These are phyloP conservation scores for Bacterosira constricta DNA, from an alignment of 108 stramenopile genomes.

Conservation along the genomic window DNA sequence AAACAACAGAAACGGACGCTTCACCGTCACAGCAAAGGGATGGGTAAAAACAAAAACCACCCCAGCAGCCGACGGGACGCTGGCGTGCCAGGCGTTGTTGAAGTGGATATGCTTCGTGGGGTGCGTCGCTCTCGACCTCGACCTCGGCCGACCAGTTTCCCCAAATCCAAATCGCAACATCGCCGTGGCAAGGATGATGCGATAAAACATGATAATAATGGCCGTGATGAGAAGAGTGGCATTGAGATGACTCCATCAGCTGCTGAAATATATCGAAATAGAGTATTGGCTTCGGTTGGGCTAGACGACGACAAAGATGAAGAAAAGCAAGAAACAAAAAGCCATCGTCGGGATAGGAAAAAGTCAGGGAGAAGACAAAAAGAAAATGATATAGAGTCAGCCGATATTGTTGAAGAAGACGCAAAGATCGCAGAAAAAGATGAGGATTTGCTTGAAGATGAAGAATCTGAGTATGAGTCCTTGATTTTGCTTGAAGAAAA, in stretches of 20 bases:
- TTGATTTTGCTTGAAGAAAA: neutral
- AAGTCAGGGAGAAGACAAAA: neutral
- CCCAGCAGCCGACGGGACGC: neutral
- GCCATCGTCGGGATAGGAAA: neutral
- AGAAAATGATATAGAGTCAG: neutral
- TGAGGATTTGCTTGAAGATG: slow-evolving; percentile 3
- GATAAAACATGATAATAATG: too few species aligned
- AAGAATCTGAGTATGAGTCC: slow-evolving; percentile 6
- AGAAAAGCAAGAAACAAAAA: neutral
- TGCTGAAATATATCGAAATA: neutral
- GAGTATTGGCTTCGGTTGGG: slow-evolving; percentile 17
- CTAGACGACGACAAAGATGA: slow-evolving; percentile 8
- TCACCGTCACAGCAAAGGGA: too few species aligned
- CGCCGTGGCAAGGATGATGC: neutral
- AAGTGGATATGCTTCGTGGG: neutral
- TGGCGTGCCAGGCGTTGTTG: neutral
- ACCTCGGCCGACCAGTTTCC: neutral
- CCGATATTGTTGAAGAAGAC: neutral
- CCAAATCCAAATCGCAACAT: neutral
- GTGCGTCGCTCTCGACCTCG: neutral
- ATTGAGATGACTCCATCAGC: slow-evolving; percentile 3
- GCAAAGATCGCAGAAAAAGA: slow-evolving; percentile 7
- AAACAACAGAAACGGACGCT: too few species aligned
- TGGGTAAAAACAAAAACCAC: neutral
- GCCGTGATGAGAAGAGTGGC: neutral